phyloP scores from a whole-genome alignment of 2,329 filamentous ascomycete genomes.

The Cercospora sesami region DNA sequence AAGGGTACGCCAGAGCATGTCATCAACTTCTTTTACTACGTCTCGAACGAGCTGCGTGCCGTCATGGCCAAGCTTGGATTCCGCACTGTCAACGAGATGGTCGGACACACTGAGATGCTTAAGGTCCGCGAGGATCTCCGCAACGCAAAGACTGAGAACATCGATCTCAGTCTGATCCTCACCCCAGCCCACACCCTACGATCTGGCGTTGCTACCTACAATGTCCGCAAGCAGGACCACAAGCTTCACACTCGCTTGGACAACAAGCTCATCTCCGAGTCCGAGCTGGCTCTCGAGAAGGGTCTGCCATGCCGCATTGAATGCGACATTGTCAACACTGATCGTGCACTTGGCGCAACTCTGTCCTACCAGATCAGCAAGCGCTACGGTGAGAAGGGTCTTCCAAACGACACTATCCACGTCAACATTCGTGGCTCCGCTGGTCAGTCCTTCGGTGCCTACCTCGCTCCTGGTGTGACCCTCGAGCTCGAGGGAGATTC shows the following conservation, averaged over 20 bases:
- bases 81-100: conserved; percentile 96
- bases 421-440: conserved; percentile 96
- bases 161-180: conserved; percentile 87
- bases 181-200: conserved; percentile 95
- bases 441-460: conserved; percentile 94
- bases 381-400: conserved; percentile 81
- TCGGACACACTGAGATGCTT: conserved; percentile 84
- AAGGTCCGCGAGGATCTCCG: conserved; percentile 85
- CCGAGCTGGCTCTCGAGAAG: conserved; percentile 91
- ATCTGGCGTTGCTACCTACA: conserved; percentile 93
- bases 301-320: conserved; percentile 90
- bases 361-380: conserved; percentile 95
- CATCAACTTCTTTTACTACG: conserved; percentile 99
- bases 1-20: conserved; percentile 90
- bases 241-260: conserved; percentile 88
- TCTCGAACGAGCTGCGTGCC: conserved; percentile 90
- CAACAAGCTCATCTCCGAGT: conserved; percentile 95
- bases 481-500: conserved; percentile 92
- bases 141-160: conserved; percentile 85
- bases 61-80: conserved; percentile 97
- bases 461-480: conserved; percentile 88
- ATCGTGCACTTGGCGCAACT: conserved; percentile 88
- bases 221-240: conserved; percentile 96
- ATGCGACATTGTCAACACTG: conserved; percentile 94
- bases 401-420: conserved; percentile 91